A percentile compares a stretch with the other conserved stretches of the same genome.
Conservation (phyloP, 768 basidiomycete genomes). For the Lactarius sanguifluus region DNA sequence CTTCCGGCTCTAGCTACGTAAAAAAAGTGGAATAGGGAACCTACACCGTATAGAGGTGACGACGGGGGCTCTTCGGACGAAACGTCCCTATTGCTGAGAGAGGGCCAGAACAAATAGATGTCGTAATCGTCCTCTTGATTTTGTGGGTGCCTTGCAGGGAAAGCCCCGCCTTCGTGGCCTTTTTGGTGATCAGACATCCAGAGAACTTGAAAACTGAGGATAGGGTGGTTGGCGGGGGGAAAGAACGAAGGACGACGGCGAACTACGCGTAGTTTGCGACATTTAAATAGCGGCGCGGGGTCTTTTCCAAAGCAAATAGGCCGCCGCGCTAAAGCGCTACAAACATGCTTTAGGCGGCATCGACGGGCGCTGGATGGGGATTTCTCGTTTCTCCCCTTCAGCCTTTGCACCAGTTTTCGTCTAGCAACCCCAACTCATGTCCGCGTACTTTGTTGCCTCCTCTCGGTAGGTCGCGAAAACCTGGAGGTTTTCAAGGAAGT, state of each 20-base stretch:
- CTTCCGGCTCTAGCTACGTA: not conserved
- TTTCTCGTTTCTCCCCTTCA: slow-evolving; percentile 9
- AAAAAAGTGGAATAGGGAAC: not conserved
- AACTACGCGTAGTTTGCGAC: slow-evolving; percentile 6
- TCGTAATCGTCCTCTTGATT: slow-evolving; percentile 19
- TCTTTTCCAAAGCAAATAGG: slow-evolving; percentile 13
- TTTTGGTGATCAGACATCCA: not conserved
- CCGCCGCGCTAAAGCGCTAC: slow-evolving; percentile 1
- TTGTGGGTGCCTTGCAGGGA: not conserved
- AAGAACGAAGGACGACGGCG: slow-evolving; percentile 10
- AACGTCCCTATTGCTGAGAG: slow-evolving; percentile 2
- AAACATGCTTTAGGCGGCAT: not conserved
- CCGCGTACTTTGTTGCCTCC: not conserved
- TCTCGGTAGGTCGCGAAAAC: not conserved
- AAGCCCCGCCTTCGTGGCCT: not conserved
- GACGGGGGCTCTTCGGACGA: not conserved
- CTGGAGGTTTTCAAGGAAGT: not conserved
- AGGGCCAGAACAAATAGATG: slow-evolving; percentile 14
- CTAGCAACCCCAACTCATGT: slow-evolving; percentile 1
- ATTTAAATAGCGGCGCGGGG: slow-evolving; percentile 25
- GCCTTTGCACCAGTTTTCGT: not conserved
- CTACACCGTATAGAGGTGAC: slow-evolving; percentile 19
- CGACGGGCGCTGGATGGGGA: slow-evolving; percentile 15
- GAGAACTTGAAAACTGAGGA: not conserved
- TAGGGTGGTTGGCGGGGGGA: not conserved